These are phyloP conservation scores for Odontarrhena argentea DNA, from an alignment of 345 rosid genomes.

Conservation along the genomic window DNA sequence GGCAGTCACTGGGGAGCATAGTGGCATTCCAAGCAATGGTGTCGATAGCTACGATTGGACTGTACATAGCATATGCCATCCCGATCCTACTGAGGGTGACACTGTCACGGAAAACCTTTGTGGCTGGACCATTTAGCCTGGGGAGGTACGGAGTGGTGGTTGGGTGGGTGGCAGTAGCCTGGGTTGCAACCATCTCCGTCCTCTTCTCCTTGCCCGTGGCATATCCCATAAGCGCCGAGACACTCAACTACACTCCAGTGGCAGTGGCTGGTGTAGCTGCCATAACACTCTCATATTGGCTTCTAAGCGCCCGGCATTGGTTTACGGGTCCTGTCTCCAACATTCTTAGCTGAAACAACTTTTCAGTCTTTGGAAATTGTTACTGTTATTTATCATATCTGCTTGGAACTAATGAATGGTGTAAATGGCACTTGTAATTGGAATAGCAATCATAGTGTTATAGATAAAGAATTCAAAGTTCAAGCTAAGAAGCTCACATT, in stretches of 20 bases:
- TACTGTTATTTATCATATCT: slow-evolving; percentile 17
- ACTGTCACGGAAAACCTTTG: slow-evolving; percentile 69
- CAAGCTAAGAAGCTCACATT: slow-evolving; percentile 21
- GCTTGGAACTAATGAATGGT: neutral
- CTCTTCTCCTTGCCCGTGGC: slow-evolving; percentile 94
- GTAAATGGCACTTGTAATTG: neutral
- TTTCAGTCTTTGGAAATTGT: neutral
- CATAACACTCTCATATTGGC: slow-evolving; percentile 61
- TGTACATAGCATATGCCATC: slow-evolving; percentile 90
- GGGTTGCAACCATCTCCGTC: slow-evolving; percentile 88
- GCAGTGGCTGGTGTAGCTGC: slow-evolving; percentile 76
- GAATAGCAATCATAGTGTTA: neutral
- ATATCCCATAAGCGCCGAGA: slow-evolving; percentile 73
- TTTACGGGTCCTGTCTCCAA: slow-evolving; percentile 84
- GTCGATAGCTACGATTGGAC: slow-evolving; percentile 90
- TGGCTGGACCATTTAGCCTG: slow-evolving; percentile 78
- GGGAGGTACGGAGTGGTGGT: slow-evolving; percentile 65
- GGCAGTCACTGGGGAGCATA: slow-evolving; percentile 84
- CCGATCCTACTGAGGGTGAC: slow-evolving; percentile 88
- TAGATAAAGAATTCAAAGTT: slow-evolving; percentile 4
- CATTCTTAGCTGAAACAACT: slow-evolving; percentile 44
- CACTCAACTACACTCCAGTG: slow-evolving; percentile 91
- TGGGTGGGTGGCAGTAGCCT: slow-evolving; percentile 85
- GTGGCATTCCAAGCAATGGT: slow-evolving; percentile 99
- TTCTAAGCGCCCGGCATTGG: slow-evolving; percentile 76